Base-by-base conservation (phyloP, 495 filamentous ascomycete genomes). In the Hypoxylon perforatum region DNA sequence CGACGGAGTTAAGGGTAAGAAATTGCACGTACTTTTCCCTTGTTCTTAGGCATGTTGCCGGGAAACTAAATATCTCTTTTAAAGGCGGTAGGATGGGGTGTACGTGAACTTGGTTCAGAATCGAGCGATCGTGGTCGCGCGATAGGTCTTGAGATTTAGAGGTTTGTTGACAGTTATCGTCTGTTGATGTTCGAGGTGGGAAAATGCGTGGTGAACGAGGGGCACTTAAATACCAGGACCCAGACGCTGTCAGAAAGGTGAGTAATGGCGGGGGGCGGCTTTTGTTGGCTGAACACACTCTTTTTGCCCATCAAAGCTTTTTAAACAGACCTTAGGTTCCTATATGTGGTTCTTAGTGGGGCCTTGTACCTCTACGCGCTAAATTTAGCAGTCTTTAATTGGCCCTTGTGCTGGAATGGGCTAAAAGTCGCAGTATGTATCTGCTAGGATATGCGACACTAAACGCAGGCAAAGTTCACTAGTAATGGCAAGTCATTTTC, bases 41-140 rank as follows among this genome's bases (percentile, higher is more conserved):
- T 97, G 76, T 97, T 97, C 92, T 97, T 97, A 75, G 93, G 93
- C 93, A 97, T 97, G 65, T 79, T 87, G 85, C 28, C 61, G 25
- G 54, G 39, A 33, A 22, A 49, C 21, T 69, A 55, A 15, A 23
- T 12, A 21, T 35, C 36, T 44, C 38, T 23, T 50, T n/a, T n/a
- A n/a, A n/a, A n/a, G 36, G 30, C 18, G 10, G 7, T 36, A 12
- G 23, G 11, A n/a, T 18, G 25, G 30, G 18, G 22, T 11, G 28
- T 25, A 53, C 59, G 23, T 18, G 46, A n/a, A 8, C 47, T 52
- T 50, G 28, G 18, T 53, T 9, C 7, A 11, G 11, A 44, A 15
- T 56, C 22, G 52, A n/a, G 17, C 39, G 33, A 58, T 38, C 6
- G 35, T 46, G 35, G 33, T 58, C 41, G 57, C 35, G 15, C 4